Percentiles rank a stretch among this genome's conserved stretches.
These are phyloP conservation scores for Sporisorium exsertum DNA, from an alignment of 1,284 basidiomycete genomes.

Conservation along the genomic window DNA sequence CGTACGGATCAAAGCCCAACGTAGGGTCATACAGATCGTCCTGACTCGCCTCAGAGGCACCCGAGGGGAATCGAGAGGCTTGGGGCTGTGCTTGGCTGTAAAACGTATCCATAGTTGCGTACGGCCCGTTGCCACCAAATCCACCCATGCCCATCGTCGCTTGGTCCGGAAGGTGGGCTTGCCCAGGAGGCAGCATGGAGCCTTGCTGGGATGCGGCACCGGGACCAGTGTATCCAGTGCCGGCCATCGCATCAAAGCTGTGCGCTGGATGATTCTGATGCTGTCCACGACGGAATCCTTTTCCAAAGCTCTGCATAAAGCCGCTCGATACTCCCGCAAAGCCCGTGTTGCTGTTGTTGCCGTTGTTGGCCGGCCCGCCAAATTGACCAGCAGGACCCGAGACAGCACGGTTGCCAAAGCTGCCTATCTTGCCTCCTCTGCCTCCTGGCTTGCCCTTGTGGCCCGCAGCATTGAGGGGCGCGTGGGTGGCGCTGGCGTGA, in stretches of 20 bases:
- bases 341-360: conserved; percentile 11
- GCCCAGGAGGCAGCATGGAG: conserved; percentile 29
- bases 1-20: conserved; percentile 47
- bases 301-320: conserved; percentile 50
- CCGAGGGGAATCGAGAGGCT: conserved; percentile 26
- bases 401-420: conserved; percentile 38
- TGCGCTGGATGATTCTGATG: conserved; percentile 22
- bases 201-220: conserved; percentile 13
- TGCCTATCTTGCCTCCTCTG: conserved; percentile 33
- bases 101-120: conserved; percentile 23
- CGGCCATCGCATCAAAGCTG: conserved; percentile 33
- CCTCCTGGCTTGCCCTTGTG: conserved; percentile 37
- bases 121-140: conserved; percentile 16
- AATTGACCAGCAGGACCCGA: conserved; percentile 41
- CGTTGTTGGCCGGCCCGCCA: conserved; percentile 18
- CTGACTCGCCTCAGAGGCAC: conserved; percentile 41
- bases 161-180: conserved; percentile 26
- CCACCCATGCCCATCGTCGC: conserved; percentile 25
- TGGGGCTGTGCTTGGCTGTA: conserved; percentile 24
- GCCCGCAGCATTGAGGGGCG: conserved; percentile 9
- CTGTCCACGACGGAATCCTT: conserved; percentile 38
- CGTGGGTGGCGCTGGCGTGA: conserved; percentile 41
- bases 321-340: conserved; percentile 36
- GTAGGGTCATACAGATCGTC: conserved; percentile 52
- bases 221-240: conserved; percentile 15